Percentiles rank a stretch among this genome's conserved stretches.
phyloP scores from a whole-genome alignment of 352 stramenopile genomes.

The Phytophthora tubulina region DNA sequence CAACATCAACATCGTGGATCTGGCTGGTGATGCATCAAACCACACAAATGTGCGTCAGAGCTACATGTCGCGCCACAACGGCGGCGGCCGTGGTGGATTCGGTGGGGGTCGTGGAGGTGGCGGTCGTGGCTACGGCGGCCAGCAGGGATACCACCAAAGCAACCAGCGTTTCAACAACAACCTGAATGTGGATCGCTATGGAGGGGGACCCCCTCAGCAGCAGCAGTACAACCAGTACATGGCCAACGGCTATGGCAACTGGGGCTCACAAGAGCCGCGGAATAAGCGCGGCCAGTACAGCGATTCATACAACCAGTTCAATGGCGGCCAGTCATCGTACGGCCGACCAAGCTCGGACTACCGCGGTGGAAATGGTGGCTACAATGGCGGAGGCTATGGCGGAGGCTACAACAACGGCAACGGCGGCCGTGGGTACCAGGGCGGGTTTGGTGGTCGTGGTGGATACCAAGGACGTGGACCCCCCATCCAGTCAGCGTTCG shows the following conservation, averaged over 20 bases:
- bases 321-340: conserved; percentile 39
- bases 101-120: conserved; percentile 30
- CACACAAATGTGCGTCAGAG: conserved; percentile 74
- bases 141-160: conserved; percentile 48
- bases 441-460: conserved; percentile 26
- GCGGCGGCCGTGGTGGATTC: conserved; percentile 44
- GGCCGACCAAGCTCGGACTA: conserved; percentile 48
- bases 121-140: conserved; percentile 41
- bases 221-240: conserved; percentile 85
- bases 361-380: conserved; percentile 29
- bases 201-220: conserved; percentile 23
- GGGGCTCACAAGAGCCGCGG: conserved; percentile 80
- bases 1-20: conserved; percentile 89
- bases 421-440: conserved; percentile 39
- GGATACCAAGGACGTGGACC: conserved; percentile 48
- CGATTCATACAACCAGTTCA: conserved; percentile 39
- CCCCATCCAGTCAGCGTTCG: conserved; percentile 76
- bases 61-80: conserved; percentile 48
- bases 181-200: conserved; percentile 73
- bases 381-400: conserved; percentile 33
- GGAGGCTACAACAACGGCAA: conserved; percentile 24
- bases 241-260: conserved; percentile 78
- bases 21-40: conserved; percentile 61
- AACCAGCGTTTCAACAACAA: conserved; percentile 65
- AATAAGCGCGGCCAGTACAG: conserved; percentile 79